phyloP scores from a whole-genome alignment of 257 asterid genomes.

The Solanum virginianum region DNA sequence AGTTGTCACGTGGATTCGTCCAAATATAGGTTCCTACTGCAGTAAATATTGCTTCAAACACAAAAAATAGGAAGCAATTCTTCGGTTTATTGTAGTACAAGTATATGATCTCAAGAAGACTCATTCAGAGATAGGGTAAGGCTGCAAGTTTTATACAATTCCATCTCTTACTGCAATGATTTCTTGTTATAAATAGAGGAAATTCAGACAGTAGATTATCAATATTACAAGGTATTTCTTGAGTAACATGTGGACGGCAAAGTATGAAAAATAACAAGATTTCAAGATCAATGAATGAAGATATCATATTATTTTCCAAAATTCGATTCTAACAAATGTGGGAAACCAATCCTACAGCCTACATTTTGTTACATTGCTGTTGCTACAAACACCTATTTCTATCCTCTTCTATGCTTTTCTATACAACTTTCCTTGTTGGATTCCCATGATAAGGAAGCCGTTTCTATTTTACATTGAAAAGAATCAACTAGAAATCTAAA shows the following conservation, averaged over 20 bases:
- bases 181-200: background rate
- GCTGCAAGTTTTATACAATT: background rate
- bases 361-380: background rate
- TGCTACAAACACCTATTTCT: background rate
- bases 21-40: background rate
- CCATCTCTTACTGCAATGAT: too few species aligned
- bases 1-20: background rate
- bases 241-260: background rate
- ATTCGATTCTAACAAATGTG: background rate
- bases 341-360: background rate
- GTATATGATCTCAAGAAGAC: background rate
- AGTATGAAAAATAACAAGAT: background rate
- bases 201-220: background rate
- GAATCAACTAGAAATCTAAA: background rate
- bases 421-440: background rate
- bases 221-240: background rate
- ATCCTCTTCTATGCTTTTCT: background rate
- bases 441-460: background rate
- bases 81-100: background rate
- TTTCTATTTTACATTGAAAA: slow-evolving; percentile 1
- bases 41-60: background rate
- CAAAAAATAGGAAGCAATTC: background rate
- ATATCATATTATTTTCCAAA: background rate
- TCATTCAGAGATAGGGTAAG: background rate
- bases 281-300: background rate